Evolutionary conservation across 2,329 filamentous ascomycete genomes (phyloP).

Genomic region (Boeremia lycopersici): DNA sequence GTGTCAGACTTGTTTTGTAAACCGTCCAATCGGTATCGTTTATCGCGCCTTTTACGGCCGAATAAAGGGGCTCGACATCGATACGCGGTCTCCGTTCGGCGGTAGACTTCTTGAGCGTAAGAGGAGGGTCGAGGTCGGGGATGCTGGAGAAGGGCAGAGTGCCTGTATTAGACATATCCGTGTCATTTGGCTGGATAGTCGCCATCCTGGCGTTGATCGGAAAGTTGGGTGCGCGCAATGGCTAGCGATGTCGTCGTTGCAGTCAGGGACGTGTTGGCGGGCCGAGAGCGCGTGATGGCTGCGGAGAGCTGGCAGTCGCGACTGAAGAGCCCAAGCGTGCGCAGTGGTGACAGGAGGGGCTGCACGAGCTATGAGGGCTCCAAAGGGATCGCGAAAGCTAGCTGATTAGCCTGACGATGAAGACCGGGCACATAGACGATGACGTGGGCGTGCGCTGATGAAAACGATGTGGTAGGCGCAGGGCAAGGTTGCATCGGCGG

Average conservation of each 20-base stretch:
- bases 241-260: constrained; percentile 6
- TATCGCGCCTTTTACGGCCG: constrained; percentile 64
- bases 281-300: constrained; percentile 20
- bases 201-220: constrained; percentile 39
- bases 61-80: constrained; percentile 67
- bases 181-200: constrained; percentile 46
- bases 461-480: constrained; percentile 14
- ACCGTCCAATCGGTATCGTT: constrained; percentile 62
- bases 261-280: constrained; percentile 15
- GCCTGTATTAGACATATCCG: constrained; percentile 43
- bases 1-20: constrained; percentile 64
- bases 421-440: not conserved
- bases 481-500: constrained; percentile 36
- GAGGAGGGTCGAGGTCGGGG: constrained; percentile 41
- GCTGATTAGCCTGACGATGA: not conserved
- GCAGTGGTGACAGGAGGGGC: constrained; percentile 5
- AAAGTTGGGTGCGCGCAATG: constrained; percentile 23
- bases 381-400: constrained; percentile 22
- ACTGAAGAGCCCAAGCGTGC: constrained; percentile 10
- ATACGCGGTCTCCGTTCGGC: constrained; percentile 62
- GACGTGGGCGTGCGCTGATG: constrained; percentile 33
- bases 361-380: constrained; percentile 5
- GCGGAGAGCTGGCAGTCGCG: constrained; percentile 23
- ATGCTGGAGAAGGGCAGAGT: constrained; percentile 43
- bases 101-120: constrained; percentile 54